Evolutionary conservation across 1,139 yeast species (phyloP), one percentile per base, ranked within the genome.

Genomic region (Magnusiomyces tetraspermus): DNA sequence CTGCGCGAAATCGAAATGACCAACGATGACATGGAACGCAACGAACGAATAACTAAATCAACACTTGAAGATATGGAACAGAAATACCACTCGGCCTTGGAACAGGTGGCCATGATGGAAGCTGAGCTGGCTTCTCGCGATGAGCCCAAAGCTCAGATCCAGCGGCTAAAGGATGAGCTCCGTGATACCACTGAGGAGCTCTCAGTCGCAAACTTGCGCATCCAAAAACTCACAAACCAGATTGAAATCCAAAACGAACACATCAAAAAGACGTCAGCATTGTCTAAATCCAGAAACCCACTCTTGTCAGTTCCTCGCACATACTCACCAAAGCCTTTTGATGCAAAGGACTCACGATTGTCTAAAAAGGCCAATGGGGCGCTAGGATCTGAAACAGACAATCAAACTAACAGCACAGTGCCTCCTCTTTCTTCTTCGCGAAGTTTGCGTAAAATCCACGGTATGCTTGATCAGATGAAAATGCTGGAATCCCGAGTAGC

Each of bases 1-100:
- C 60, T 70, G n/a, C 58, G 69, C n/a, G 73, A 70, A 40, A 67
- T 68, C 10, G 73, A 70, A 55, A 65, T 67, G 62, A 67, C 63
- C 36, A 69, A 69, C 52, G 73, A 70, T 54, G 71, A 69, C 51
- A 65, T 70, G 65, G 73, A 70, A 55, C 63, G 67, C 21, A 63
- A 60, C 24, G 44, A 41, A 38, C 40, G 67, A 44, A 66, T 66
- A 46, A 61, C 66, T 4, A 58, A 65, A 51, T 59, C 65, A 10
- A 62, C 71, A 2, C 55, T 67, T 31, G 64, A 62, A 28, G 67
- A 67, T 33, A 57, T 67, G 46, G 69, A 67, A 52, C 56, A 55
- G 45, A 62, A 61, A 47, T 67, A 68, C 54, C 63, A 67, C 48
- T 58, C 58, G 22, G 51, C 67, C 2, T 48, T 69, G 48, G 72